These are phyloP conservation scores for Neoascochyta sp. DNA, from an alignment of 2,329 filamentous ascomycete genomes.

Conservation along the genomic window DNA sequence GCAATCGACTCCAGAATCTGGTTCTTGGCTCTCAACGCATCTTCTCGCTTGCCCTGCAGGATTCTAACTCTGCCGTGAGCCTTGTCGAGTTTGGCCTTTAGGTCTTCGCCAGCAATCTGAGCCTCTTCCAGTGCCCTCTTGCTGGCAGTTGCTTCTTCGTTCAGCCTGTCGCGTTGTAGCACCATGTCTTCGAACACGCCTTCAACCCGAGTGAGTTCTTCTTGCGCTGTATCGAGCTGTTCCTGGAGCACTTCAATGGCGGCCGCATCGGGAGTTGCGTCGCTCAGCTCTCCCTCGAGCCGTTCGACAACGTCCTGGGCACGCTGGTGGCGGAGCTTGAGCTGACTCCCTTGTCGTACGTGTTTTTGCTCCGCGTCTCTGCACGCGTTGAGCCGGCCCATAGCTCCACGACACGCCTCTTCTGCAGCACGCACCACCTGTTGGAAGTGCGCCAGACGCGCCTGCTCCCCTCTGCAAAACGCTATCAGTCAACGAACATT, in stretches of 20 bases:
- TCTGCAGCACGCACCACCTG: constrained; percentile 28
- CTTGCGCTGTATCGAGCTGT: constrained; percentile 55
- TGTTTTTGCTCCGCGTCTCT: constrained; percentile 50
- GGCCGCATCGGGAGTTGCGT: constrained; percentile 59
- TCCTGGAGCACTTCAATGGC: constrained; percentile 42
- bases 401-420: constrained; percentile 28
- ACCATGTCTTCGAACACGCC: constrained; percentile 50
- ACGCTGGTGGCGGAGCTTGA: constrained; percentile 56
- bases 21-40: constrained; percentile 44
- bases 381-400: constrained; percentile 48
- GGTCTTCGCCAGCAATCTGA: constrained; percentile 20
- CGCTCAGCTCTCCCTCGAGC: constrained; percentile 62
- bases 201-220: constrained; percentile 35
- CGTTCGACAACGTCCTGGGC: constrained; percentile 61
- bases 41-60: constrained; percentile 29
- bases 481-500: neutral
- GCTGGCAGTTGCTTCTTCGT: constrained; percentile 29
- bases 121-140: constrained; percentile 33
- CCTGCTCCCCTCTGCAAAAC: constrained; percentile 41
- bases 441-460: constrained; percentile 52
- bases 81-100: constrained; percentile 23
- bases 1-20: constrained; percentile 35
- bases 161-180: constrained; percentile 43
- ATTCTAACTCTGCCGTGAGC: constrained; percentile 28
- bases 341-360: constrained; percentile 43